Evolutionary conservation across 257 asterid genomes (phyloP).

Genomic region (Salvia rosmarinus): DNA sequence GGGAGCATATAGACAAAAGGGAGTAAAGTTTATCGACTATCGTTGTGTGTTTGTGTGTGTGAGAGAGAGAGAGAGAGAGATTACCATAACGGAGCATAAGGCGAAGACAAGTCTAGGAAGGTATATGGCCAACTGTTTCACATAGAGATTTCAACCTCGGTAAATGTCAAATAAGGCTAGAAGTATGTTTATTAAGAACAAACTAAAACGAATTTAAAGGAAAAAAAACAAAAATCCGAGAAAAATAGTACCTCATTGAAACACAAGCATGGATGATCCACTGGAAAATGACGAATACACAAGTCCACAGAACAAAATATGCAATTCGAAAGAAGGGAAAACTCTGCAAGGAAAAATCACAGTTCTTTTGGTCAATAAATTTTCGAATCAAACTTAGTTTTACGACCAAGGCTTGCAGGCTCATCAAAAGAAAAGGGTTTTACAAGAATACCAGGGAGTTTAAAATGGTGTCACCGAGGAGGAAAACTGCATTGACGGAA

Average conservation of each 20-base stretch:
- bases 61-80: conserved; percentile 19
- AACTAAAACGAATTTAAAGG: neutral
- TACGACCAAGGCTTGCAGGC: neutral
- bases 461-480: conserved; percentile 41
- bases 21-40: too few species aligned
- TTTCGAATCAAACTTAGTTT: neutral
- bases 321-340: conserved; percentile 86
- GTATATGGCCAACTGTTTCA: conserved; percentile 77
- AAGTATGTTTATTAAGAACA: neutral
- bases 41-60: too few species aligned
- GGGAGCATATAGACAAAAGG: conserved; percentile 47
- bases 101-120: conserved; percentile 61
- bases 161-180: neutral
- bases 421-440: neutral
- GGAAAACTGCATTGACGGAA: conserved; percentile 50
- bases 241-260: conserved; percentile 50
- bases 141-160: conserved; percentile 16
- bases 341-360: conserved; percentile 51
- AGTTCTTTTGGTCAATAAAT: conserved; percentile 11
- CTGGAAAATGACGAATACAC: conserved; percentile 73
- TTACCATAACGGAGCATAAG: conserved; percentile 71
- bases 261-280: conserved; percentile 78
- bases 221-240: neutral
- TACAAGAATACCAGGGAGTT: conserved; percentile 39
- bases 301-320: conserved; percentile 74